phyloP scores from a whole-genome alignment of 148 eudicot genomes.

The Camellia lanceoleosa region DNA sequence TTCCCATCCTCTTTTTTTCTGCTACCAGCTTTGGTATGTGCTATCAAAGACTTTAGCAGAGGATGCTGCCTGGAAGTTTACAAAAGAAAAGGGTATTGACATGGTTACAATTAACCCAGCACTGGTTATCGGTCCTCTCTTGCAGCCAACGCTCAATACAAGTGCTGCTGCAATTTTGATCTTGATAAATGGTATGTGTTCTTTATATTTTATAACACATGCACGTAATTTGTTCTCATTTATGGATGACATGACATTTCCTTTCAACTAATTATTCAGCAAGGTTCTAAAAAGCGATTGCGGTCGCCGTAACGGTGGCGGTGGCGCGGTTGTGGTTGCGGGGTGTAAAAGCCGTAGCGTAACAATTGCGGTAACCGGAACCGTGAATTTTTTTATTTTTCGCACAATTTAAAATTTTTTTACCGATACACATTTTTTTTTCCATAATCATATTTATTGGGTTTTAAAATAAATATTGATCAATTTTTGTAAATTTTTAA shows the following conservation, averaged over 20 bases:
- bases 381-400: too few species aligned
- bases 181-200: constrained; percentile 23
- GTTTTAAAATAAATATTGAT: too few species aligned
- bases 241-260: background rate
- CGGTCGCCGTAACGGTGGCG: too few species aligned
- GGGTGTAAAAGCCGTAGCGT: too few species aligned
- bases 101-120: constrained; percentile 26
- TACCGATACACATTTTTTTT: too few species aligned
- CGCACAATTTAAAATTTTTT: too few species aligned
- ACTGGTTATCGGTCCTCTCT: constrained; percentile 35
- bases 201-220: background rate
- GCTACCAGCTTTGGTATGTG: constrained; percentile 12
- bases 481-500: too few species aligned
- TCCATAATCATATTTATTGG: too few species aligned
- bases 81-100: constrained; percentile 16
- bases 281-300: too few species aligned
- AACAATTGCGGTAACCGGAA: too few species aligned
- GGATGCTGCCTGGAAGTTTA: constrained; percentile 23
- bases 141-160: constrained; percentile 32
- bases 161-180: constrained; percentile 20
- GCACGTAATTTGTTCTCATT: background rate
- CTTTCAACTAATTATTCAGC: background rate
- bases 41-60: constrained; percentile 27
- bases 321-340: too few species aligned
- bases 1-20: background rate